phyloP scores from a whole-genome alignment of 2,329 filamentous ascomycete species.

The Rhynchosporium agropyri region DNA sequence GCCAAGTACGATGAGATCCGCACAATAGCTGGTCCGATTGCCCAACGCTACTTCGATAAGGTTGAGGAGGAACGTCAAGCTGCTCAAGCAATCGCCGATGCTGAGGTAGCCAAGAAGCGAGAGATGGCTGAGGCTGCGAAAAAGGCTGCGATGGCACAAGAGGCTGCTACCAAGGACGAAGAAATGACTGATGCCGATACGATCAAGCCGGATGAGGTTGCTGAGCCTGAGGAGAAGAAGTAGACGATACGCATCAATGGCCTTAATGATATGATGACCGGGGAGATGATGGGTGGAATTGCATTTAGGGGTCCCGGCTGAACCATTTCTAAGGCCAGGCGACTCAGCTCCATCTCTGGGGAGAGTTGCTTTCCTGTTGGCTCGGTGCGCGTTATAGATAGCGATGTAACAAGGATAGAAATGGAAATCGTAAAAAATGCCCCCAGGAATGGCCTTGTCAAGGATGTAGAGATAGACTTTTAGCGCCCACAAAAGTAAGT shows the following conservation, averaged over 20 bases:
- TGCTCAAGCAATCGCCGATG: slow-evolving; percentile 67
- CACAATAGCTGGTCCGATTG: slow-evolving; percentile 84
- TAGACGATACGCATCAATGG: slow-evolving; percentile 20
- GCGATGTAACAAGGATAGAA: slow-evolving; percentile 31
- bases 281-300: slow-evolving; percentile 24
- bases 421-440: slow-evolving; percentile 17
- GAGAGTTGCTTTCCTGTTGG: slow-evolving; percentile 25
- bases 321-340: slow-evolving; percentile 7
- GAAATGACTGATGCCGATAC: slow-evolving; percentile 66
- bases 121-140: slow-evolving; percentile 48
- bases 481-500: neutral
- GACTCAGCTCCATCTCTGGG: slow-evolving; percentile 14
- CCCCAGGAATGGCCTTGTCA: neutral
- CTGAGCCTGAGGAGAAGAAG: slow-evolving; percentile 39
- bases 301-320: slow-evolving; percentile 16
- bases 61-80: slow-evolving; percentile 83
- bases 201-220: slow-evolving; percentile 50
- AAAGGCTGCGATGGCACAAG: slow-evolving; percentile 48
- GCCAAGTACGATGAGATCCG: slow-evolving; percentile 97
- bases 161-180: slow-evolving; percentile 53
- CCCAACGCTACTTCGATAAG: slow-evolving; percentile 95
- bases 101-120: slow-evolving; percentile 52
- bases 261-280: slow-evolving; percentile 34
- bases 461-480: neutral
- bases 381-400: slow-evolving; percentile 32